Evolutionary conservation across 805 yeast species (phyloP), one percentile per base, ranked within the genome.

Genomic region (Lipomyces orientalis): DNA sequence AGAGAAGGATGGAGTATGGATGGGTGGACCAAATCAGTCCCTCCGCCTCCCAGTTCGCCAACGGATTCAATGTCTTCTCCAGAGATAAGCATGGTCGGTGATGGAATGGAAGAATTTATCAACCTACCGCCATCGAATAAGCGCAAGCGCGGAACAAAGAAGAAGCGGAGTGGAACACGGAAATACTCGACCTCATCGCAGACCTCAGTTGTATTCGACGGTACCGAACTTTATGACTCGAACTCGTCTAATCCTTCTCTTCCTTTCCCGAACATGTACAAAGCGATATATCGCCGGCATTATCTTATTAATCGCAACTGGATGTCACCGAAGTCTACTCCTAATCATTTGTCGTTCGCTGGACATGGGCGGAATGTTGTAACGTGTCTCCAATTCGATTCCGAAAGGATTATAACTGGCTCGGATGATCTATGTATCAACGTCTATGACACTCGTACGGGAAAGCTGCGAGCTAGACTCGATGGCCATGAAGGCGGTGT

Each of bases 401-500:
- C 90, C 60, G 93, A 93, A 71, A 89, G 88, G 75, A 90, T 95
- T 62, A 90, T 94, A 66, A 93, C 97, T 1, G 97, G 97, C 37
- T 93, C 97, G 1, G 98, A 93, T 74, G 97, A 92, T 71, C 86
- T 86, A 69, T 85, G 87, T 76, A 91, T 95, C 69, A 88, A 91
- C 70, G 88, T 95, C 8, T 92, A 91, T 78, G 89, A 89, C 71
- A 87, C 97, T 0, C 81, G 83, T 37, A 86, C 90, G 0, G 98
- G 98, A 4, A 80, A 81, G 54, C 81, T 89, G 61, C 74, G 88
- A 8, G 81, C 84, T 54, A 87, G 87, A 5, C 82, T 95, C 56
- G 82, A 84, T 55, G 98, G 97, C 7, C 99, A 95, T 76, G 97
- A 90, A 64, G 99, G 99, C 57, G 99, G 99, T 52, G 99, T 95